These are phyloP conservation scores for Apiotrichum veenhuisii DNA, from an alignment of 1,284 basidiomycete species.

Conservation along the genomic window DNA sequence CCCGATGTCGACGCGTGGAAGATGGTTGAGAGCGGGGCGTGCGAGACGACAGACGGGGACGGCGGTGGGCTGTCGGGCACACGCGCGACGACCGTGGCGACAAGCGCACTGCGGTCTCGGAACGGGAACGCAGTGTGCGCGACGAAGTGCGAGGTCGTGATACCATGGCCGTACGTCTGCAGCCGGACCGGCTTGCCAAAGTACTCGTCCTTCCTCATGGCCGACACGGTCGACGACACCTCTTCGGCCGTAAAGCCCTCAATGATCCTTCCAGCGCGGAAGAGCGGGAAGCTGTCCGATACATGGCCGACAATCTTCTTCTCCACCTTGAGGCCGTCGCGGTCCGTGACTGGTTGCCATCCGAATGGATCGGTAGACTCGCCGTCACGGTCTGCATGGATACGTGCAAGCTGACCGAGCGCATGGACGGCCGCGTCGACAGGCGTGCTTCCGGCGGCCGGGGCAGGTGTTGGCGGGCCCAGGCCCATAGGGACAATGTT, in stretches of 20 bases:
- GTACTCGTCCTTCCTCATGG: conserved; percentile 45
- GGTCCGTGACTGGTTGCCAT: conserved; percentile 79
- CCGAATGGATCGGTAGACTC: conserved; percentile 56
- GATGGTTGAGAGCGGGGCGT: conserved; percentile 55
- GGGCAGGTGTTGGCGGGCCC: conserved; percentile 11
- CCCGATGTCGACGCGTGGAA: conserved; percentile 70
- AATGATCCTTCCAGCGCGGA: conserved; percentile 86
- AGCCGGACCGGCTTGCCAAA: conserved; percentile 63
- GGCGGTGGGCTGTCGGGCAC: conserved; percentile 52
- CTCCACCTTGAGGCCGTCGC: conserved; percentile 69
- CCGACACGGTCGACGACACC: conserved; percentile 65
- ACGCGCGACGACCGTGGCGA: conserved; percentile 71
- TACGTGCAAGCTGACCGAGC: conserved; percentile 70
- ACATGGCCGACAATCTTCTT: conserved; percentile 71
- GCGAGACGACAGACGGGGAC: conserved; percentile 47
- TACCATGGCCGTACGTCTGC: conserved; percentile 75
- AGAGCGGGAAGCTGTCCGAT: conserved; percentile 76
- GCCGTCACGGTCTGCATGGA: conserved; percentile 60
- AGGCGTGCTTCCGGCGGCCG: conserved; percentile 49
- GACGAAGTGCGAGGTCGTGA: conserved; percentile 54
- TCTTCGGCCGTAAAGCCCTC: conserved; percentile 94
- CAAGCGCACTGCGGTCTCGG: conserved; percentile 78
- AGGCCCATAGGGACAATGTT: conserved; percentile 39
- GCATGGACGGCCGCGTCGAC: conserved; percentile 77
- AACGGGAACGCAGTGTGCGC: conserved; percentile 81